phyloP scores from a whole-genome alignment of 2,329 filamentous ascomycete genomes.

The Phyllosticta citriasiana region DNA sequence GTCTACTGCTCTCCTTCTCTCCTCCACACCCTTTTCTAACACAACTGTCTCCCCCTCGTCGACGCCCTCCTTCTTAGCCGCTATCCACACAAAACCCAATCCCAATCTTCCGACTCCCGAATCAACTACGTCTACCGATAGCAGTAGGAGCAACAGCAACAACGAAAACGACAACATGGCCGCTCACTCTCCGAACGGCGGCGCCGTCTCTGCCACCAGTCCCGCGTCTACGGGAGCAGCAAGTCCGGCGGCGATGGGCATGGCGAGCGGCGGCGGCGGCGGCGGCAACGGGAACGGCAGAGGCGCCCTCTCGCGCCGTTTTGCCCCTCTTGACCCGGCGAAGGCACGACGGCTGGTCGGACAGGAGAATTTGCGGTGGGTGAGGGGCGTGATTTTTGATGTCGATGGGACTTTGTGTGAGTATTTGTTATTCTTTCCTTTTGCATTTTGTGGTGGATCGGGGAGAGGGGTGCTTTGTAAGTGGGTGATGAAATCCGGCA shows the following conservation, averaged over 20 bases:
- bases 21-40: neutral
- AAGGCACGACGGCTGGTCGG: constrained; percentile 12
- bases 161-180: neutral
- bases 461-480: neutral
- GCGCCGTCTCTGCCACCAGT: neutral
- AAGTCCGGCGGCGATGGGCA: neutral
- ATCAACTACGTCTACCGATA: neutral
- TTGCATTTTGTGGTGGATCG: neutral
- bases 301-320: constrained; percentile 28
- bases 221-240: neutral
- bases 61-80: too few relatives aligned
- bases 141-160: neutral
- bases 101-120: too few relatives aligned
- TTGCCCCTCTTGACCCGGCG: constrained; percentile 39
- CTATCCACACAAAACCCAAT: too few relatives aligned
- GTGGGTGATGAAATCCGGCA: too few relatives aligned
- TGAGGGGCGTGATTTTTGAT: constrained; percentile 69
- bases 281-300: neutral
- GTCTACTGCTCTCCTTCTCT: neutral
- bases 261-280: neutral
- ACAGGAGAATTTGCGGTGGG: constrained; percentile 28
- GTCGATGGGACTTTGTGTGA: constrained; percentile 90
- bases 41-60: too few relatives aligned
- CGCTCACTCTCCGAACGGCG: neutral
- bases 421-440: constrained; percentile 22